Evolutionary conservation across 441 rosid genomes (phyloP), one percentile per base, ranked within the genome.

Genomic region (Gossypium lobatum): DNA sequence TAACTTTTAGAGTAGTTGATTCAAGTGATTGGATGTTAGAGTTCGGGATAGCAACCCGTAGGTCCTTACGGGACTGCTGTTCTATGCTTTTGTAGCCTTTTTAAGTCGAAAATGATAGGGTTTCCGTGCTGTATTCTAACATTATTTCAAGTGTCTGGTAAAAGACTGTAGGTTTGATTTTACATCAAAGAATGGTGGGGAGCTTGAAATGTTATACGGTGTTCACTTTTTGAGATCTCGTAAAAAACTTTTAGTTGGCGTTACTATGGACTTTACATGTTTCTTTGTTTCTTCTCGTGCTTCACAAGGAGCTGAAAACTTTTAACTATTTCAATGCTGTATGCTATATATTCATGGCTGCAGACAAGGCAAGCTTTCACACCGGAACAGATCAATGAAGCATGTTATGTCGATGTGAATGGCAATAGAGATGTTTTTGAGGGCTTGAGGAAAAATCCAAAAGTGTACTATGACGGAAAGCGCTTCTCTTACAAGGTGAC

Each of bases 401-500:
- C 61, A 55, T 55, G 61, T 55, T 18, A 55, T 20, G 61, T 55
- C 10, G 61, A 55, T 3, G 61, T 55, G 13, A 55, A 55, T 10
- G 61, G 23, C 23, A 93, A 93, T 73, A 93, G 91, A 83, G 92
- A 88, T 64, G 97, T 95, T 54, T 93, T 93, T 80, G 98, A 91
- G 74, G 89, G 93, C 80, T 77, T 93, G 83, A 87, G 81, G 72
- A 91, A 91, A 57, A 95, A 95, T 75, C 93, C 79, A 0, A 95
- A 95, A 83, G 99, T 87, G 10, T 25, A 78, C 59, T 93, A 82
- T 37, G 98, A 93, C 45, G 97, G 98, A 45, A 86, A 57, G 83
- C 84, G 93, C 73, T 91, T 95, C 79, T 85, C 95, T 50, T 95
- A 95, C 85, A 95, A 93, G 99, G 99, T 89, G 80, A 80, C 34